Base-by-base conservation (phyloP, 768 basidiomycete species). In the Mycena amicta region DNA sequence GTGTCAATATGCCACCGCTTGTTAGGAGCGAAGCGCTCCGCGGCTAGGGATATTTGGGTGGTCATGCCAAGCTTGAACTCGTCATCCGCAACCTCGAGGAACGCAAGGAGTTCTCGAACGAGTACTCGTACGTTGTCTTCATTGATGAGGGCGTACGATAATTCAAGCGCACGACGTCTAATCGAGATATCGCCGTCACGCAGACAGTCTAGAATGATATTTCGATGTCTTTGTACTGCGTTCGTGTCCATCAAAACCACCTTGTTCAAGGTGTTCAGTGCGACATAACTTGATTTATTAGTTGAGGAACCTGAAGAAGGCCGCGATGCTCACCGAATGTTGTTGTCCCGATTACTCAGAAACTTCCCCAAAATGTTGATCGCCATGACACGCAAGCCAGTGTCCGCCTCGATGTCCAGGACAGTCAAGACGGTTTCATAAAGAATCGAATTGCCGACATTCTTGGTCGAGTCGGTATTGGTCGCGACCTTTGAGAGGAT, bases 1-100 rank as follows among this genome's bases (percentile, higher is more conserved):
- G 97, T 98, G 71, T 98, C 97, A 52, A 99, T 99, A 71, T 99
- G 97, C 96, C 96, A 99, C 62, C 97, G 83, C 74, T 95, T 95
- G 73, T 96, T 98, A 0, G 97, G 97, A 0, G 96, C 96, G 69
- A 93, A 98, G 45, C 95, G 81, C 73, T 99, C 97, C 0, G 97
- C 97, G 2, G 95, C 96, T 25, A 98, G 78, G 53, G 89, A 93
- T 49, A 99, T 95, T 72, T 99, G 96, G 0, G 96, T 98, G 0
- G 97, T 99, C 87, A 99, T 90, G 1, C 93, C 91, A 15, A 93
- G 84, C 76, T 99, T 99, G 80, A 99, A 99, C 71, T 99, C 97
- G 61, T 98, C 95, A 68, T 98, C 97, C 28, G 97, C 96, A 20
- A 98, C 93, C 67, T 98, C 96, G 16, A 99, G 83, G 85, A 98